These are phyloP conservation scores for Phialemoniopsis sp. DNA, from an alignment of 2,329 filamentous ascomycete species.

Conservation along the genomic window DNA sequence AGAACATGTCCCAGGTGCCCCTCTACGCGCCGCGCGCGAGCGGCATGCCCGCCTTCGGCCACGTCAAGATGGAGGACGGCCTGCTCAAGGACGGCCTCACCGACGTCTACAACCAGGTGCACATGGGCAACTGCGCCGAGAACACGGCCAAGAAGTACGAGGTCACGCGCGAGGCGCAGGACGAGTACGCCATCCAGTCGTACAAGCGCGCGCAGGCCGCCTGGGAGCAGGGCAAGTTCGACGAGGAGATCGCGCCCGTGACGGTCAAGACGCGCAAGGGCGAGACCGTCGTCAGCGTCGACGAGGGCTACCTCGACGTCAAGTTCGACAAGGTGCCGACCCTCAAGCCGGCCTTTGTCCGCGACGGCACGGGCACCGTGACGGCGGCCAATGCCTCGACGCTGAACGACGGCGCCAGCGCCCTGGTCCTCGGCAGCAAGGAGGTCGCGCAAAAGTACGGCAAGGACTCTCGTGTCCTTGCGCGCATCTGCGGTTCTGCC, in stretches of 20 bases:
- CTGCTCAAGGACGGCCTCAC: constrained; percentile 92
- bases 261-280: constrained; percentile 83
- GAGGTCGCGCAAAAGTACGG: constrained; percentile 79
- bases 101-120: constrained; percentile 94
- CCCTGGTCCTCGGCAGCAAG: constrained; percentile 79
- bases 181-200: constrained; percentile 82
- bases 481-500: constrained; percentile 77
- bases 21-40: constrained; percentile 86
- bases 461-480: constrained; percentile 73
- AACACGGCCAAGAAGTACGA: constrained; percentile 85
- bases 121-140: constrained; percentile 98
- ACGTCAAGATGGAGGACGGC: constrained; percentile 85
- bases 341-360: constrained; percentile 87
- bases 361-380: constrained; percentile 81
- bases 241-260: constrained; percentile 86
- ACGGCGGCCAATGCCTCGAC: constrained; percentile 94
- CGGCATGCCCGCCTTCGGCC: constrained; percentile 78
- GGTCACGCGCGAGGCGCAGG: constrained; percentile 81
- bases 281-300: constrained; percentile 70
- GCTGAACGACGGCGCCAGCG: constrained; percentile 91
- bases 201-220: constrained; percentile 88
- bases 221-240: constrained; percentile 79
- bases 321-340: constrained; percentile 82
- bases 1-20: constrained; percentile 93
- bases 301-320: constrained; percentile 86